A percentile compares a stretch with the other conserved stretches of the same genome.
Evolutionary conservation across 176 grass and related monocot genomes (phyloP).

Genomic region (Dendrocalamus sinicus): DNA sequence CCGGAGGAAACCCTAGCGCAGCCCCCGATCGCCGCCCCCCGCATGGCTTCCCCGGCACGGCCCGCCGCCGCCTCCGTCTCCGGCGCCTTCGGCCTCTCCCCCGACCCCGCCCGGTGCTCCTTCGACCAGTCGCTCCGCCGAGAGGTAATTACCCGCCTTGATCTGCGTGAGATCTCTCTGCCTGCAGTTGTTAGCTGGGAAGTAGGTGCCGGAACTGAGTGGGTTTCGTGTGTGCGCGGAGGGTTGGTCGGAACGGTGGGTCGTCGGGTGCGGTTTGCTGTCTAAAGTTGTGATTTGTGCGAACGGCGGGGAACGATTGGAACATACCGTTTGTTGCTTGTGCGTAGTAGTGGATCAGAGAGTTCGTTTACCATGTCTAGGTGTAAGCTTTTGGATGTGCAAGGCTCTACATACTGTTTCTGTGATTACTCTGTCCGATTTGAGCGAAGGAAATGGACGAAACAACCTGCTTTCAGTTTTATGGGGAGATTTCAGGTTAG

Average conservation of each 20-base stretch:
- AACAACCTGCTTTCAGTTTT: neutral
- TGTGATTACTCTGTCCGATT: neutral
- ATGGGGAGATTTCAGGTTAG: neutral
- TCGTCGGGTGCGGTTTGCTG: neutral
- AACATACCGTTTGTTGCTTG: neutral
- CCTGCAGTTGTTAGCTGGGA: neutral
- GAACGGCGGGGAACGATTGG: neutral
- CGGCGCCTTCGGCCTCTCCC: conserved; percentile 54
- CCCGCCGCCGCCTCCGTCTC: conserved; percentile 50
- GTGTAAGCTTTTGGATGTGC: neutral
- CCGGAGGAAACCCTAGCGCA: conserved; percentile 42
- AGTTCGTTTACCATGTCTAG: neutral
- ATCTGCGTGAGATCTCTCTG: conserved; percentile 24
- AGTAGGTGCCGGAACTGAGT: too few relatives aligned
- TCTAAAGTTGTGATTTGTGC: neutral
- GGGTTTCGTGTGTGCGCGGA: neutral
- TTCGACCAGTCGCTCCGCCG: conserved; percentile 54
- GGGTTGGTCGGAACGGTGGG: neutral
- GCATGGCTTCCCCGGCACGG: conserved; percentile 57
- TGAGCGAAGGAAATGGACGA: neutral
- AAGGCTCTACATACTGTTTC: neutral
- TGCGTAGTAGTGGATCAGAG: neutral
- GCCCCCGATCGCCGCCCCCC: neutral
- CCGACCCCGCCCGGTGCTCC: conserved; percentile 58
- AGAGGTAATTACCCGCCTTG: conserved; percentile 27